Evolutionary conservation across 805 yeast genomes (phyloP).

Genomic region (Kuraishia floccosa): DNA sequence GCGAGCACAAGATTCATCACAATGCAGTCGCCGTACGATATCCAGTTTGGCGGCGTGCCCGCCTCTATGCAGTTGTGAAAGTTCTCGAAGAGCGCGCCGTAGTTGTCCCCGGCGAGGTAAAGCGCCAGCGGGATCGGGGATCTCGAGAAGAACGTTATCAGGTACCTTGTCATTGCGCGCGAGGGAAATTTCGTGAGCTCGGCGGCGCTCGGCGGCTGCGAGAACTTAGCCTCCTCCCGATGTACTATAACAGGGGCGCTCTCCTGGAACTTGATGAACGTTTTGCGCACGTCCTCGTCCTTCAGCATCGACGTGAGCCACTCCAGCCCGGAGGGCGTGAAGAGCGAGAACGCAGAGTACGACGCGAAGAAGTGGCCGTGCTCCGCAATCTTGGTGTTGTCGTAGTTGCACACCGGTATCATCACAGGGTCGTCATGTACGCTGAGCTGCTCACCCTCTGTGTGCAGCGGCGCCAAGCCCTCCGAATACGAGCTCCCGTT

Average conservation of each 20-base stretch:
- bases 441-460: background rate
- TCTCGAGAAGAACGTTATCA: constrained; percentile 7
- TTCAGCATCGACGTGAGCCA: constrained; percentile 21
- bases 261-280: constrained; percentile 13
- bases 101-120: constrained; percentile 7
- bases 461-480: background rate
- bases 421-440: background rate
- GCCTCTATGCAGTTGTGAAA: constrained; percentile 4
- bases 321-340: constrained; percentile 25
- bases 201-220: constrained; percentile 17
- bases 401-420: constrained; percentile 4
- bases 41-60: background rate
- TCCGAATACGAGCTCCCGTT: background rate
- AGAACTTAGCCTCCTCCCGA: constrained; percentile 16
- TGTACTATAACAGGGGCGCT: constrained; percentile 9
- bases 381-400: constrained; percentile 1
- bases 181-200: constrained; percentile 19
- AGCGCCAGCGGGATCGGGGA: constrained; percentile 4
- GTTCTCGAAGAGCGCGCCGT: constrained; percentile 7
- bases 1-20: background rate
- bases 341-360: constrained; percentile 24
- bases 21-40: constrained; percentile 1
- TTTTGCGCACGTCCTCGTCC: constrained; percentile 7
- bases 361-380: constrained; percentile 11
- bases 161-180: constrained; percentile 8